Percentiles rank a stretch among this genome's conserved stretches.
Conservation (phyloP, 352 stramenopile genomes). For the Pythium oligandrum region DNA sequence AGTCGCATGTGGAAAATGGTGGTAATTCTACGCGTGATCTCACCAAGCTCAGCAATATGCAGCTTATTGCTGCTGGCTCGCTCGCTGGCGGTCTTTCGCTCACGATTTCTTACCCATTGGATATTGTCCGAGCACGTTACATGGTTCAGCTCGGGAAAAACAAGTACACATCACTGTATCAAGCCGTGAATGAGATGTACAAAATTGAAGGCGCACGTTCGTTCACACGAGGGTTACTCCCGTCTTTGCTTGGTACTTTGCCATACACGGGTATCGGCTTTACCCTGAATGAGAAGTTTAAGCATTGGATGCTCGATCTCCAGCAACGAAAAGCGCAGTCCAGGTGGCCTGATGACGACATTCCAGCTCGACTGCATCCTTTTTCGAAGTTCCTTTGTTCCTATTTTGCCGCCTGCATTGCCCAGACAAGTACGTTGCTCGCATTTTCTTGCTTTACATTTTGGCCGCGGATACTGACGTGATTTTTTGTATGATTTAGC, state of each 20-base stretch:
- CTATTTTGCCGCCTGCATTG: slow-evolving; percentile 80
- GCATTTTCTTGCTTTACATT: not conserved
- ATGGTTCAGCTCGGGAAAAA: slow-evolving; percentile 84
- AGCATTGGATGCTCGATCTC: slow-evolving; percentile 38
- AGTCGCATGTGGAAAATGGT: slow-evolving; percentile 14
- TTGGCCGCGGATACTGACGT: not conserved
- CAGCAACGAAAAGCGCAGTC: slow-evolving; percentile 18
- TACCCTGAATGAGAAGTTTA: slow-evolving; percentile 80
- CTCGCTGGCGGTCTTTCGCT: slow-evolving; percentile 71
- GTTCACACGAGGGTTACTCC: slow-evolving; percentile 66
- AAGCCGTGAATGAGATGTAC: slow-evolving; percentile 76
- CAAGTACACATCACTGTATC: slow-evolving; percentile 63
- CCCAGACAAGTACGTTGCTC: slow-evolving; percentile 59
- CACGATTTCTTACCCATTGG: slow-evolving; percentile 71
- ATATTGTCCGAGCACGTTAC: slow-evolving; percentile 78
- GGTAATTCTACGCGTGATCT: slow-evolving; percentile 17
- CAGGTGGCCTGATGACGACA: slow-evolving; percentile 7
- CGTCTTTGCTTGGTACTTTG: slow-evolving; percentile 78
- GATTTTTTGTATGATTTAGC: slow-evolving; percentile 22
- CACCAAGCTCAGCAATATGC: slow-evolving; percentile 69
- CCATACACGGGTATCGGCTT: slow-evolving; percentile 86
- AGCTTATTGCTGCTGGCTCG: slow-evolving; percentile 68
- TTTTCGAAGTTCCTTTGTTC: slow-evolving; percentile 82
- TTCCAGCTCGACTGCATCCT: slow-evolving; percentile 41
- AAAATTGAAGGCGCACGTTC: slow-evolving; percentile 57